Base-by-base conservation (phyloP, 495 filamentous ascomycete genomes). In the Penicillium longicatenatum region DNA sequence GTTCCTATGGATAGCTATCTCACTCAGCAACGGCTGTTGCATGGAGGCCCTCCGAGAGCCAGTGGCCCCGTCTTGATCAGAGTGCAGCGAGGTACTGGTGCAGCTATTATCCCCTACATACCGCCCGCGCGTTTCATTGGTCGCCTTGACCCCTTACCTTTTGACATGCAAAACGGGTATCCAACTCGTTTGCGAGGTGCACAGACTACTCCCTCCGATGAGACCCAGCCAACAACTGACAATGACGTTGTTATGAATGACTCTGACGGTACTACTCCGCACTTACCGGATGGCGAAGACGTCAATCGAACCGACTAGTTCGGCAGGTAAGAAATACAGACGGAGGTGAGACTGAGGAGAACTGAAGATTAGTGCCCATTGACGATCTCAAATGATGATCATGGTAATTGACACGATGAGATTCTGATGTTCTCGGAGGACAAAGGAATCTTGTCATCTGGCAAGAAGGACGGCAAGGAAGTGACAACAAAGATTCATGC, bases 1-100 rank as follows among this genome's bases (percentile, higher is more conserved):
- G 48, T 68, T 21, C 52, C 59, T 9, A 66, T 73, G 58, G 30
- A 6, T 29, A 57, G 44, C 4, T 45, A 24, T 3, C 2, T 17
- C n/a, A 24, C 26, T 6, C 26, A 24, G 24, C 24, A 50, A 19
- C 47, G 21, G 0, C 16, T 39, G 37, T 4, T 11, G 31, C 12
- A 35, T 12, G 37, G 37, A 6, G 37, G 14, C 7, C 26, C 26
- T 2, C n/a, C 4, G 14, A 39, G 37, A n/a, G 14, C 37, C 3
- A 6, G 14, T 12, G 6, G 6, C 17, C 37, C 37, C 5, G 16
- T 4, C 14, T 6, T 39, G 5, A n/a, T 39, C 14, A 39, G 16
- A 6, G 37, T 39, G 14, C 14, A 39, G 12, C 43, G n/a, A 46
- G 1, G 20, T 6, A 46, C 6, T 14, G 19, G 19, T 24, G 20